Percentiles rank a stretch among this genome's conserved stretches.
Evolutionary conservation across 164 flowering plant genomes (phyloP).

Genomic region (Piper betle): DNA sequence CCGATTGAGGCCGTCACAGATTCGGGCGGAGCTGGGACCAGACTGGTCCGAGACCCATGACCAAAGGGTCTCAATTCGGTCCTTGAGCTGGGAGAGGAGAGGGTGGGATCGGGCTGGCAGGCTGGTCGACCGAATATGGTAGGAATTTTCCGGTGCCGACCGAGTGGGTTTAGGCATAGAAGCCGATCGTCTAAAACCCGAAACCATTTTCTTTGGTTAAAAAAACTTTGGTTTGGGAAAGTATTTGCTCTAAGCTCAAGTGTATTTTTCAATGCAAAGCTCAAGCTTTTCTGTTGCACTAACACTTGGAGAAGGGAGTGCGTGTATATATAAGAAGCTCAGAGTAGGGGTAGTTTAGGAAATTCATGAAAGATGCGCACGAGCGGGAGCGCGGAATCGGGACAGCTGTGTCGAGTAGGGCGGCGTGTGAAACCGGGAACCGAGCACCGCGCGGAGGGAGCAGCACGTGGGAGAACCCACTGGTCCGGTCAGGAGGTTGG

Average conservation of each 20-base stretch:
- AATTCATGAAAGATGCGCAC: neutral
- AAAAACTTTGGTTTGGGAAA: too few species aligned
- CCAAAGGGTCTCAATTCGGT: slow-evolving; percentile 30
- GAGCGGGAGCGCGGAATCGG: slow-evolving; percentile 9
- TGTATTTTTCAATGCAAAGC: neutral
- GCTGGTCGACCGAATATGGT: slow-evolving; percentile 59
- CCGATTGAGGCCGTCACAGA: slow-evolving; percentile 30
- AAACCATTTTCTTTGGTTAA: slow-evolving; percentile 26
- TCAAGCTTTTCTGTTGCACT: neutral
- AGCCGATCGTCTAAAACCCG: slow-evolving; percentile 49
- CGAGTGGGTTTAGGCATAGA: slow-evolving; percentile 49
- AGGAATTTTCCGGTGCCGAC: slow-evolving; percentile 23
- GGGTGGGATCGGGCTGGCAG: slow-evolving; percentile 80
- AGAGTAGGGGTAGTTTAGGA: neutral
- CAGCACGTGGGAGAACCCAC: neutral
- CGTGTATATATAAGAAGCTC: slow-evolving; percentile 4
- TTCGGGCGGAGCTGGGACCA: slow-evolving; percentile 25
- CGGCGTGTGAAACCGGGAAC: neutral
- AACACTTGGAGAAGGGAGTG: neutral
- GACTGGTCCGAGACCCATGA: slow-evolving; percentile 22
- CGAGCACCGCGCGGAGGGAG: neutral
- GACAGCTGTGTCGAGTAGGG: slow-evolving; percentile 1
- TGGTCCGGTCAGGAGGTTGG: neutral
- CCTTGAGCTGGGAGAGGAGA: slow-evolving; percentile 44
- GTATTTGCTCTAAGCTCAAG: neutral